Base-by-base conservation (phyloP, 2,329 filamentous ascomycete genomes). In the Botrytis tulipae region DNA sequence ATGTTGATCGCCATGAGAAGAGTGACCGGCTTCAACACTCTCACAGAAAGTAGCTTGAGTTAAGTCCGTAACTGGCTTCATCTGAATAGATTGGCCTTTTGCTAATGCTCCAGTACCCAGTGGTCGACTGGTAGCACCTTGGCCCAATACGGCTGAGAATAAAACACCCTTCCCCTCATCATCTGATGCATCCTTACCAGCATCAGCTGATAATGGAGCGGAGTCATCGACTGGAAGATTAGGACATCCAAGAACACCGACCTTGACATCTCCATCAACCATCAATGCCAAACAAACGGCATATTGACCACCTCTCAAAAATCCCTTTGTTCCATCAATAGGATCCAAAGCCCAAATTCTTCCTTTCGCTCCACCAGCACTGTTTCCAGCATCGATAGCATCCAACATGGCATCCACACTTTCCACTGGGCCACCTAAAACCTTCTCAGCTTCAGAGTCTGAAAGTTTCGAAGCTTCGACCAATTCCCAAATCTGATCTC, bases 271-370 rank as follows among this genome's bases (percentile, higher is more conserved):
- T 71, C 95, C 96, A 80, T 98, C 94, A 42, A 97, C 93, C 84
- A 99, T 92, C 79, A 99, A 86, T 51, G 89, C 96, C 8, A 99
- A 88, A 82, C 95, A 98, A 71, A 99, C 94, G 72, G 96, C 97
- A 82, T 99, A 99, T 85, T 99, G 96, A 57, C 95, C 97, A 71
- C 96, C 96, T 76, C 97, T 90, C 75, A 99, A 86, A 85, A 99
- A 99, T 44, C 96, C 97, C 85, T 98, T 97, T 71, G 96, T 99
- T 77, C 96, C 96, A 83, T 99, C 96, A 76, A 99, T 98, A 74
- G 96, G 96, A 83, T 99, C 96, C 73, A 99, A 90, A 59, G 95
- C 93, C 96, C 96, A 99, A 82, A 98, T 93, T 77, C 96, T 88
- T 76, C 94, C 94, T 77, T 85, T 87, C 75, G 84, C 82, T 42